A percentile compares a stretch with the other conserved stretches of the same genome.
phyloP scores from a whole-genome alignment of 257 asterid genomes.

The Nyctanthes arbortristis region DNA sequence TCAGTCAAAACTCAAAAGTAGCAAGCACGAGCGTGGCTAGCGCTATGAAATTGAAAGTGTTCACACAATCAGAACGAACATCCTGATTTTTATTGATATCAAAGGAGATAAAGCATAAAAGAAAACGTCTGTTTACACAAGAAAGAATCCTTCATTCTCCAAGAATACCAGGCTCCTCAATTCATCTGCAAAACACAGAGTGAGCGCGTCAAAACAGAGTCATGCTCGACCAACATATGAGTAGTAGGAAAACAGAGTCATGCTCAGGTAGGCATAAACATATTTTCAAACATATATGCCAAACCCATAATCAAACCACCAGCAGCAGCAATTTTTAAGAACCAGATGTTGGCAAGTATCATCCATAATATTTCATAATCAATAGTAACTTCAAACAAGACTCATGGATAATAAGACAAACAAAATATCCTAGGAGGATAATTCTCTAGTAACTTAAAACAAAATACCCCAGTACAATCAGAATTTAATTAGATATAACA shows the following conservation, averaged over 20 bases:
- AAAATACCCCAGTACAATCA: too few relatives aligned
- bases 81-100: constrained; percentile 14
- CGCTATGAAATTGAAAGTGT: constrained; percentile 20
- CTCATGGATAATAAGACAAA: too few relatives aligned
- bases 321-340: background rate
- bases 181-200: constrained; percentile 29
- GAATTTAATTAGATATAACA: background rate
- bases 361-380: background rate
- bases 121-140: constrained; percentile 8
- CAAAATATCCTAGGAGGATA: too few relatives aligned
- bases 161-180: background rate
- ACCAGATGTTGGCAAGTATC: background rate
- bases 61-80: constrained; percentile 17
- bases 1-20: constrained; percentile 1
- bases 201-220: constrained; percentile 9
- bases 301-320: background rate
- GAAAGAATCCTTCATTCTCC: constrained; percentile 28
- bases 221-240: background rate
- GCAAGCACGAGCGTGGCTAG: constrained; percentile 5
- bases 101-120: constrained; percentile 16
- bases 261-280: background rate
- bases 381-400: background rate
- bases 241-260: background rate
- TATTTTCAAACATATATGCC: background rate
- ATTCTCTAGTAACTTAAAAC: too few relatives aligned